These are phyloP conservation scores for Mycena leptocephala DNA, from an alignment of 768 basidiomycete genomes.

Conservation along the genomic window DNA sequence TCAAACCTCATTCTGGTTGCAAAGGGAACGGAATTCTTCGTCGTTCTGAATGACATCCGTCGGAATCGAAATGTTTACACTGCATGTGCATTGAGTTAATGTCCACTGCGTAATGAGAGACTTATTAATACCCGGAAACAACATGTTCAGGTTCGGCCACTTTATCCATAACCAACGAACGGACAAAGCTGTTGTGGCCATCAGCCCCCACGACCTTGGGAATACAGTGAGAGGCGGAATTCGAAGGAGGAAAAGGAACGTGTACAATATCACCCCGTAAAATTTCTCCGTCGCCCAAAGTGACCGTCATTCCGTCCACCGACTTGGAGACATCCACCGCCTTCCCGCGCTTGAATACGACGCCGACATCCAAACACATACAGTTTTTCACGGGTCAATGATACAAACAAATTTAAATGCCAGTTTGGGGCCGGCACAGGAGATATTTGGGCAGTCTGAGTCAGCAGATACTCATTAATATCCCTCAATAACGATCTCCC, in stretches of 20 bases:
- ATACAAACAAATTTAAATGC: no score
- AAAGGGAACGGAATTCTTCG: slow-evolving; percentile 19
- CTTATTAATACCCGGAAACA: slow-evolving; percentile 20
- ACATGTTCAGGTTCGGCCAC: neutral
- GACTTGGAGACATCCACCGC: neutral
- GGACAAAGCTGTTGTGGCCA: slow-evolving; percentile 56
- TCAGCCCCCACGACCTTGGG: slow-evolving; percentile 38
- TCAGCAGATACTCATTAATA: no score
- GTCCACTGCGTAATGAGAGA: neutral
- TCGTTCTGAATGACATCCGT: slow-evolving; percentile 4
- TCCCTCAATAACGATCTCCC: no score
- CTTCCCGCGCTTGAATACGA: neutral
- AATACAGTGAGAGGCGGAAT: neutral
- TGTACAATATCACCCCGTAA: slow-evolving; percentile 18
- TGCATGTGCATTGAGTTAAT: neutral
- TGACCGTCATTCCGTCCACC: neutral
- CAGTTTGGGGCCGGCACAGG: no score
- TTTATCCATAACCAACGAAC: slow-evolving; percentile 18
- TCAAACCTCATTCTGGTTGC: slow-evolving; percentile 16
- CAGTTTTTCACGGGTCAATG: no score
- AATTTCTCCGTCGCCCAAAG: neutral
- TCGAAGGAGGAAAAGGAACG: neutral
- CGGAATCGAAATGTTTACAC: slow-evolving; percentile 26
- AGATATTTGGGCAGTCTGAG: no score
- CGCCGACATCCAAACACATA: slow-evolving; percentile 20